phyloP scores from a whole-genome alignment of 108 stramenopile genomes.

The Phaeodactylum tricornutum region DNA sequence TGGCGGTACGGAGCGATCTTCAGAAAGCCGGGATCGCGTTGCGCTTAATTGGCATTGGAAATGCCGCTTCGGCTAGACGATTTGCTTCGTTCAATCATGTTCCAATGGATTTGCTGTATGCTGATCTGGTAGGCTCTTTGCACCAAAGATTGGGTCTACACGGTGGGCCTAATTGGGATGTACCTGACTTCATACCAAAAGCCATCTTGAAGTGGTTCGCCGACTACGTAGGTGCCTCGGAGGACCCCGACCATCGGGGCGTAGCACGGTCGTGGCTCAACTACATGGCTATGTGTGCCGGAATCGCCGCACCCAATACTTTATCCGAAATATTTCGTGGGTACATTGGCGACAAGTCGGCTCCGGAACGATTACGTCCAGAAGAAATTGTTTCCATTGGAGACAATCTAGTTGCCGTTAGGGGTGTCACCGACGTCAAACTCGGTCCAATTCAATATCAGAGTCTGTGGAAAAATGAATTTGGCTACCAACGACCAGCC shows the following conservation, averaged over 20 bases:
- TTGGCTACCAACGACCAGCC: constrained; percentile 57
- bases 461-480: constrained; percentile 26
- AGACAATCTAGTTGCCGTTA: constrained; percentile 9
- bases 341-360: constrained; percentile 48
- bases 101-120: constrained; percentile 16
- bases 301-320: constrained; percentile 59
- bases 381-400: constrained; percentile 41
- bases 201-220: constrained; percentile 20
- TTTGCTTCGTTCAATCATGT: constrained; percentile 34
- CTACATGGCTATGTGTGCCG: constrained; percentile 73
- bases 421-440: constrained; percentile 19
- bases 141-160: constrained; percentile 26
- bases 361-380: constrained; percentile 49
- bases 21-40: too few relatives aligned
- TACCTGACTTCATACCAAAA: constrained; percentile 27
- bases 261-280: constrained; percentile 53
- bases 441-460: constrained; percentile 26
- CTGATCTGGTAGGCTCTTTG: constrained; percentile 28
- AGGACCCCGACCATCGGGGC: constrained; percentile 8
- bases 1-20: too few relatives aligned
- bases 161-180: constrained; percentile 34
- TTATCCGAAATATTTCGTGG: constrained; percentile 53
- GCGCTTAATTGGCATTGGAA: too few relatives aligned
- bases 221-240: constrained; percentile 4
- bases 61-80: constrained; percentile 13